phyloP scores from a whole-genome alignment of 805 yeast species.

The Monosporozyma siamensis region DNA sequence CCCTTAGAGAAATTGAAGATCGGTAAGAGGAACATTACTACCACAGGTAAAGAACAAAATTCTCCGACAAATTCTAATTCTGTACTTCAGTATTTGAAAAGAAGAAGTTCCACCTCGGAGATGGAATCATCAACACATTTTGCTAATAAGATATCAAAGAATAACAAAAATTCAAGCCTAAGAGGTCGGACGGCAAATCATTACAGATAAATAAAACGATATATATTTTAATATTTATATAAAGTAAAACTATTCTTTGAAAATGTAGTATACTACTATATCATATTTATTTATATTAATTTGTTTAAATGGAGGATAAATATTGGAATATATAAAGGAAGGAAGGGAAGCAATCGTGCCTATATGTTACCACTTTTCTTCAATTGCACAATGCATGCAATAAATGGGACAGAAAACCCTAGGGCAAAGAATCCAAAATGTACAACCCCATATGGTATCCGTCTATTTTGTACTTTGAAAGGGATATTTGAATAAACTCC shows the following conservation, averaged over 20 bases:
- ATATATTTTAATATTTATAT: too few relatives aligned
- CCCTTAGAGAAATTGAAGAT: conserved; percentile 20
- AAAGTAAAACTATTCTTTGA: too few relatives aligned
- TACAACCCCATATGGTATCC: conserved; percentile 74
- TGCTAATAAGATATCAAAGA: not conserved
- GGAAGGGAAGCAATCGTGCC: too few relatives aligned
- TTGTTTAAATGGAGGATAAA: too few relatives aligned
- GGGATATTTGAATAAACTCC: conserved; percentile 92
- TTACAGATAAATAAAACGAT: not conserved
- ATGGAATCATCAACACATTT: not conserved
- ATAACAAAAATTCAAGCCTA: not conserved
- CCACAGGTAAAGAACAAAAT: not conserved
- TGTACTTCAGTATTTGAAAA: not conserved
- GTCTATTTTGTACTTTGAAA: conserved; percentile 88
- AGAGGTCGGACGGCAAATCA: not conserved
- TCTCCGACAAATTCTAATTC: not conserved
- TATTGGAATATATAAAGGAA: too few relatives aligned
- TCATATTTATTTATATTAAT: too few relatives aligned
- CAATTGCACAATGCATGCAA: conserved; percentile 70
- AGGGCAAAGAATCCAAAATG: conserved; percentile 72
- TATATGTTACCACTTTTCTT: conserved; percentile 64
- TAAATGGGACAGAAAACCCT: conserved; percentile 70
- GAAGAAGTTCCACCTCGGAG: conserved; percentile 13
- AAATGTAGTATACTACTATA: too few relatives aligned
- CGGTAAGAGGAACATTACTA: conserved; percentile 19